Evolutionary conservation across 1,284 basidiomycete genomes (phyloP), one percentile per base, ranked within the genome.

Genomic region (Rhodofomes roseus): DNA sequence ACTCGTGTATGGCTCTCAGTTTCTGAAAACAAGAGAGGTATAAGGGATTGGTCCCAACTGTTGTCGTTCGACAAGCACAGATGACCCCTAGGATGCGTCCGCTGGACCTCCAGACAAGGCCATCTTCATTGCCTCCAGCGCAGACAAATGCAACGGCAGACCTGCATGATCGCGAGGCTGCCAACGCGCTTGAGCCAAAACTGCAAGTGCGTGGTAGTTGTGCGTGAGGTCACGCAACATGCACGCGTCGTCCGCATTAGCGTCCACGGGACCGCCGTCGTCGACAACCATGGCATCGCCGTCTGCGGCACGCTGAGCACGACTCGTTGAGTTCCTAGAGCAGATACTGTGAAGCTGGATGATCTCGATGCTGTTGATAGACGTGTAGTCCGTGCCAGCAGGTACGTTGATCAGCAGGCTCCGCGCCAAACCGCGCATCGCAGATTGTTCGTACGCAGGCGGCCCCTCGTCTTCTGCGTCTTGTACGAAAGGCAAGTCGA

Each of bases 71-170:
- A 11, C 4, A 34, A 34, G 31, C 4, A 34, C 31, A 4, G 31
- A 34, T 5, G 11, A 34, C 11, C 22, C 27, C 11, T 20, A 25
- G 3, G 2, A 46, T n/a, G 22, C 11, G 27, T 40, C 56, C 3
- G 34, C 46, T 8, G 44, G 16, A 31, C 54, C 60, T 22, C 55
- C 61, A n/a, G 53, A 57, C 12, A 81, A 68, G 2, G 74, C 76
- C 46, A 71, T 68, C 9, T 74, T 72, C 82, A 90, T 87, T 23
- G 78, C 77, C 61, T 87, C 83, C 34, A 90, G 74, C 11, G 86
- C 86, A 29, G 83, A 85, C 36, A 91, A 76, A 67, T 91, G 89
- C 67, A 87, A 83, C 4, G 89, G 89, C 54, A 90, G 70, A 54
- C 76, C 72, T 27, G 81, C 76, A 64, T 79, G 76, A 52, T 72